phyloP scores from a whole-genome alignment of 495 filamentous ascomycete genomes.

The Aspergillus funiculosus region DNA sequence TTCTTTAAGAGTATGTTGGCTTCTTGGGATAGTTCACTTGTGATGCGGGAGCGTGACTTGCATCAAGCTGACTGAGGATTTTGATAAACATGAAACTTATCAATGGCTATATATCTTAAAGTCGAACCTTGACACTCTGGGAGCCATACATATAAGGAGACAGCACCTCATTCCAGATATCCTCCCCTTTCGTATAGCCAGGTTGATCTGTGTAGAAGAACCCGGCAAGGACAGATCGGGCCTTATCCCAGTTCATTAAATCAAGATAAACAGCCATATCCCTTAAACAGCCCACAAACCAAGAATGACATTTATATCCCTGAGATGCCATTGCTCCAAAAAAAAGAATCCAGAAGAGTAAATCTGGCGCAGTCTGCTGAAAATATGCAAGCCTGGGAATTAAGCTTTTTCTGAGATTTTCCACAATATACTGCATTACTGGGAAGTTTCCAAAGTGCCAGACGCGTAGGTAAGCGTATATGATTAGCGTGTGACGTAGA shows the following conservation, averaged over 20 bases:
- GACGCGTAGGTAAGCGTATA: slow-evolving; percentile 1
- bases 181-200: background rate
- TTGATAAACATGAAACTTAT: no score
- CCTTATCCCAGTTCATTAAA: background rate
- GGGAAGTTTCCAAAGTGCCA: slow-evolving; percentile 5
- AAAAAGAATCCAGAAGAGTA: background rate
- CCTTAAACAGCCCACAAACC: background rate
- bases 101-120: no score
- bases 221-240: background rate
- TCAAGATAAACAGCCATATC: background rate
- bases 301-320: background rate
- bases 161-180: slow-evolving; percentile 5
- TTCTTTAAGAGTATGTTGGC: no score
- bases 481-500: background rate
- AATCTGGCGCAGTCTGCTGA: background rate
- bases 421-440: slow-evolving; percentile 3
- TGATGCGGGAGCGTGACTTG: no score
- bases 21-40: no score
- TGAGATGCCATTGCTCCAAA: background rate
- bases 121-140: no score
- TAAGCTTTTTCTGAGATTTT: background rate
- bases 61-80: no score
- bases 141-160: no score
- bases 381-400: background rate
- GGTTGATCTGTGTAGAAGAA: slow-evolving; percentile 5